phyloP scores from a whole-genome alignment of 2,329 filamentous ascomycete genomes.

The Magnaporthiopsis incrustans region DNA sequence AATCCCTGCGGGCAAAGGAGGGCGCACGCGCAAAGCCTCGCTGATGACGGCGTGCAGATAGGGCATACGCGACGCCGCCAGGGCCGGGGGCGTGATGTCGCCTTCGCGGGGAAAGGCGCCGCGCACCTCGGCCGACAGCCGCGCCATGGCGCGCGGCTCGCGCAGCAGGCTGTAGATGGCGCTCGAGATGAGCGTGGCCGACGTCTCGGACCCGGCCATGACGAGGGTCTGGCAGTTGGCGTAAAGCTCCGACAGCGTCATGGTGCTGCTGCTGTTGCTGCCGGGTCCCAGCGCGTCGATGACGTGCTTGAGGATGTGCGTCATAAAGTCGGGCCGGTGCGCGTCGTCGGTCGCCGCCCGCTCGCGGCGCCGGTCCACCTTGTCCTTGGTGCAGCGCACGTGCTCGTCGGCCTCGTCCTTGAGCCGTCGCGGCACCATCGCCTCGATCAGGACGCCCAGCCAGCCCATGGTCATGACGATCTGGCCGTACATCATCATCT shows the following conservation, averaged over 20 bases:
- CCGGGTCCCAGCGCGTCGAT: conserved; percentile 7
- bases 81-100: conserved; percentile 17
- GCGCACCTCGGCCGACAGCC: conserved; percentile 20
- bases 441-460: conserved; percentile 7
- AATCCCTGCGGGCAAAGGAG: conserved; percentile 12
- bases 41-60: conserved; percentile 13
- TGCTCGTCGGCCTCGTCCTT: conserved; percentile 5
- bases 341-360: conserved; percentile 1
- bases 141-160: conserved; percentile 16
- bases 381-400: conserved; percentile 2
- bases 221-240: conserved; percentile 3
- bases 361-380: conserved; percentile 5
- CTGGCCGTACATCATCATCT: conserved; percentile 6
- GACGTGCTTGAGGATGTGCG: conserved; percentile 11
- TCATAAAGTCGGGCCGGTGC: conserved; percentile 15
- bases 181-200: conserved; percentile 30
- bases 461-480: conserved; percentile 6
- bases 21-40: conserved; percentile 10
- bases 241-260: conserved; percentile 7
- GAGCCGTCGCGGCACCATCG: not conserved
- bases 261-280: not conserved
- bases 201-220: conserved; percentile 38
- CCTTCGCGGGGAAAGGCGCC: conserved; percentile 16
- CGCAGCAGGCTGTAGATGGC: conserved; percentile 20
- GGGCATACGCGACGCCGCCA: conserved; percentile 7